phyloP scores from a whole-genome alignment of 768 basidiomycete genomes.

The Tephrocybe sp. region DNA sequence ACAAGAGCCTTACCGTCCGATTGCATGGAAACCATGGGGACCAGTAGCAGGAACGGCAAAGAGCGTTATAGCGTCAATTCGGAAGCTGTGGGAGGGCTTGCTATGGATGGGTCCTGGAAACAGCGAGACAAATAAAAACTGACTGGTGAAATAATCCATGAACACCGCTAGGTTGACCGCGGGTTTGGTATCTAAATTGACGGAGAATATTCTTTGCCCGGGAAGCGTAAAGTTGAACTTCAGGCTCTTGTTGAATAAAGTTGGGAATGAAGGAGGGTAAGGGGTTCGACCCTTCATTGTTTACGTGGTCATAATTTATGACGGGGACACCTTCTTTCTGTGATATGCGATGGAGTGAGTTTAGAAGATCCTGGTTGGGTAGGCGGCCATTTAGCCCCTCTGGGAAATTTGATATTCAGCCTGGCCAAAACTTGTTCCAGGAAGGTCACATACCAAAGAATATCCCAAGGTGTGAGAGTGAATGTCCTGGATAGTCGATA shows the following conservation, averaged over 20 bases:
- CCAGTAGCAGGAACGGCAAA: slow-evolving; percentile 85
- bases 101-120: no score
- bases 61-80: slow-evolving; percentile 91
- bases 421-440: neutral
- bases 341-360: slow-evolving; percentile 73
- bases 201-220: slow-evolving; percentile 66
- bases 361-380: slow-evolving; percentile 94
- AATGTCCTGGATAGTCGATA: slow-evolving; percentile 95
- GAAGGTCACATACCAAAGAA: slow-evolving; percentile 70
- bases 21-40: slow-evolving; percentile 92
- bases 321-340: slow-evolving; percentile 74
- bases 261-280: slow-evolving; percentile 47
- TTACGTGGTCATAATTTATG: slow-evolving; percentile 74
- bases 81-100: slow-evolving; percentile 53
- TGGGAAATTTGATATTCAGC: slow-evolving; percentile 28
- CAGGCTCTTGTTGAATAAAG: slow-evolving; percentile 36
- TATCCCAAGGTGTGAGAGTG: slow-evolving; percentile 93
- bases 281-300: slow-evolving; percentile 29
- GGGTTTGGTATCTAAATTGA: slow-evolving; percentile 71
- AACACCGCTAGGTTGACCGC: slow-evolving; percentile 80
- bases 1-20: slow-evolving; percentile 66
- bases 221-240: slow-evolving; percentile 50
- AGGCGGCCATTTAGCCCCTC: slow-evolving; percentile 94
- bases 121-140: neutral
- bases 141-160: slow-evolving; percentile 90